phyloP scores from a whole-genome alignment of 805 yeast species.

The Saturnispora ahearnii region DNA sequence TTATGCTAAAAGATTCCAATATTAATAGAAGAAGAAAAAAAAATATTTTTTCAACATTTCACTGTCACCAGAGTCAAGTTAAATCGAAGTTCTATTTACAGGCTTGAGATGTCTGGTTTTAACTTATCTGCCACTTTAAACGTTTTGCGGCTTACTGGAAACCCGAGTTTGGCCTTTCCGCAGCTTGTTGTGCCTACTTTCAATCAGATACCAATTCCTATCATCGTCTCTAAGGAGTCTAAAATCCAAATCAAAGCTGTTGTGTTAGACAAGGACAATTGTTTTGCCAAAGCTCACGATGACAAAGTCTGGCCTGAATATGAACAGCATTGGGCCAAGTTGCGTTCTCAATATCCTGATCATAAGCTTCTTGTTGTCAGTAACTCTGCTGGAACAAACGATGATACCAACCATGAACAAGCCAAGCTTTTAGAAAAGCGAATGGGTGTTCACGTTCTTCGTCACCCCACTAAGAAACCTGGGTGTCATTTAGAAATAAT shows the following conservation, averaged over 20 bases:
- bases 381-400: constrained; percentile 87
- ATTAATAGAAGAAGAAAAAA: neutral
- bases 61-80: neutral
- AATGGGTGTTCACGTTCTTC: constrained; percentile 60
- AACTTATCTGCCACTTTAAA: constrained; percentile 75
- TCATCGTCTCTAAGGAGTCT: constrained; percentile 9
- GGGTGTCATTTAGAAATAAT: constrained; percentile 68
- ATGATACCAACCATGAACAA: constrained; percentile 50
- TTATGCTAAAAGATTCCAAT: neutral
- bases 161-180: constrained; percentile 66
- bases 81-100: neutral
- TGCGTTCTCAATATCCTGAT: constrained; percentile 50
- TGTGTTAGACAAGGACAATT: constrained; percentile 90
- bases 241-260: constrained; percentile 51
- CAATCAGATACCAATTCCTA: constrained; percentile 23
- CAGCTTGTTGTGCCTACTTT: constrained; percentile 50
- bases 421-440: constrained; percentile 53
- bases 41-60: neutral
- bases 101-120: constrained; percentile 13
- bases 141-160: constrained; percentile 45
- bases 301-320: constrained; percentile 76
- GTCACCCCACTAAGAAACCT: constrained; percentile 73
- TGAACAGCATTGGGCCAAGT: constrained; percentile 42
- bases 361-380: constrained; percentile 68
- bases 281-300: constrained; percentile 80